Base-by-base conservation (phyloP, 2,329 filamentous ascomycete species). In the Tolypocladium endophyticum region DNA sequence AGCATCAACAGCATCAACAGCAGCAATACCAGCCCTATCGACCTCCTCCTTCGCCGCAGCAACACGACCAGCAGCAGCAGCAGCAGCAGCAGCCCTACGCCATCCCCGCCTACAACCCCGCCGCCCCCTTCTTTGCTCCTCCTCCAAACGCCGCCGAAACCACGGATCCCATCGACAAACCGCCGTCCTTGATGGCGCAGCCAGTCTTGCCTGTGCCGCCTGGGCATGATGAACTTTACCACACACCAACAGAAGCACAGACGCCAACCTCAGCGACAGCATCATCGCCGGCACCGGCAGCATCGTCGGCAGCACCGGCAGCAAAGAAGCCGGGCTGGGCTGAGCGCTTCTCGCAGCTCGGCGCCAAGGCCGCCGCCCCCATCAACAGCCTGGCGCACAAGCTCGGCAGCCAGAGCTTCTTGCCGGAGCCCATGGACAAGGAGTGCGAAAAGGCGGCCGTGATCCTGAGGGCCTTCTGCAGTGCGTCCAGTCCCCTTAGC, bases 381-480 rank as follows among this genome's bases (percentile, higher is more conserved):
- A 86, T 96, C 69, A 96, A 96, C 70, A 85, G 81, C 61, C 73
- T 96, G 28, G 90, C 87, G 20, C 91, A 95, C 74, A 91, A 88
- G 73, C 79, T 96, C 43, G 91, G 91, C n/a, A 75, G 75, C 55
- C 91, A 96, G 73, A 88, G 89, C 28, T 96, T 96, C 73, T 88
- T 92, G 82, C 92, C 92, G 1, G 90, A 88, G 59, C 87, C 87
- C 1, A 78, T 96, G 64, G 92, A 96, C 70, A 91, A 91, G 72
- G 92, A 96, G 76, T 89, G 88, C 66, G 91, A 96, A 74, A 96
- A 96, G 77, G 90, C 91, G 0, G 91, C 92, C 39, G 79, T 89
- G 16, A 96, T 96, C 55, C 72, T 96, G 33, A 84, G 84, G 69
- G 89, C 86, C 63, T 97, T 97, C 74, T 96, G 91, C 79, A 94